A percentile compares a stretch with the other conserved stretches of the same genome.
phyloP scores from a whole-genome alignment of 2,329 filamentous ascomycete genomes.

The Incumbomyces lentus region DNA sequence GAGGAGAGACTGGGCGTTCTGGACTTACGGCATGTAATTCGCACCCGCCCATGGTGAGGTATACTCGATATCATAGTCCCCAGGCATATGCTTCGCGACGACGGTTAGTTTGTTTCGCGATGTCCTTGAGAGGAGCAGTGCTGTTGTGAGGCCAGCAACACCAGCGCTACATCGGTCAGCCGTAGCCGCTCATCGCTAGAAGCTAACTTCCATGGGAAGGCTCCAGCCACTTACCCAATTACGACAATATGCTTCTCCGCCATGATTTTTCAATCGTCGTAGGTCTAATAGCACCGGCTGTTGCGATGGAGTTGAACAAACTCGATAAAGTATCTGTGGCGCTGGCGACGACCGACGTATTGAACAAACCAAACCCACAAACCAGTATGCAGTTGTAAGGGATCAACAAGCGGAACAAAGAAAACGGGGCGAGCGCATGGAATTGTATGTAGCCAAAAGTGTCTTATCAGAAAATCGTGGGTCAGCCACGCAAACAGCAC shows the following conservation, averaged over 20 bases:
- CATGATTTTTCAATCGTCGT: no score
- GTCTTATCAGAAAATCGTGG: no score
- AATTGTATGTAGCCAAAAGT: no score
- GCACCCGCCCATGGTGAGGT: constrained; percentile 82
- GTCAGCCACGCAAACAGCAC: no score
- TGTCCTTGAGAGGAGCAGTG: constrained; percentile 50
- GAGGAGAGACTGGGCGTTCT: constrained; percentile 8
- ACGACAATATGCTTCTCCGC: not conserved
- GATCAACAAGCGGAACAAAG: no score
- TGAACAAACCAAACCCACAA: no score
- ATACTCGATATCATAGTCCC: constrained; percentile 86
- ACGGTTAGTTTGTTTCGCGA: constrained; percentile 53
- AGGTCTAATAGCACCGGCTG: no score
- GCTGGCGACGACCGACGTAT: no score
- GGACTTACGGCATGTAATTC: constrained; percentile 59
- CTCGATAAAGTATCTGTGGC: no score
- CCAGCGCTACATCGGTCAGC: constrained; percentile 43
- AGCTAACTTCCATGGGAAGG: not conserved
- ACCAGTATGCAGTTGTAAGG: no score
- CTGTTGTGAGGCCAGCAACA: constrained; percentile 56
- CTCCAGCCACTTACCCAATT: not conserved
- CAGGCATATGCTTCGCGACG: constrained; percentile 81
- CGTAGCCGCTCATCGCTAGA: not conserved
- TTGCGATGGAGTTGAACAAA: no score
- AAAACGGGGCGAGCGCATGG: no score